Evolutionary conservation across 306 rosid species (phyloP), one percentile per base, ranked within the genome.

Genomic region (Bauhinia variegata): DNA sequence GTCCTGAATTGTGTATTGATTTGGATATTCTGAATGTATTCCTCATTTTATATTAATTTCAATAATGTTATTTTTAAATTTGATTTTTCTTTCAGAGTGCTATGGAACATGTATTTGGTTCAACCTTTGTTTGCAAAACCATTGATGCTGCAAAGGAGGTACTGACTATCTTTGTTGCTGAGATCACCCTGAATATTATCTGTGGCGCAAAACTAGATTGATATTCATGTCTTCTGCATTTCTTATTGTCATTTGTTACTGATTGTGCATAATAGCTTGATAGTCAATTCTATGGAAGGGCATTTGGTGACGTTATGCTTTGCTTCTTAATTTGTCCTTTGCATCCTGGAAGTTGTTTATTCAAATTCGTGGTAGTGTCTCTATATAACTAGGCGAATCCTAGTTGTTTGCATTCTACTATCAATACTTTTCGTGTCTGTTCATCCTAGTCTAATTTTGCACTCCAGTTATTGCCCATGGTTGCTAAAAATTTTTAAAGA

Each of bases 81-180:
- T 60, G 44, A 19, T 19, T 31, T 74, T 67, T 67, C 54, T 75
- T 79, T 68, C 84, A 93, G 98, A 83, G 11, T 60, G 98, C 98
- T 30, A 88, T 93, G 96, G 98, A 93, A 72, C 89, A 74, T 50
- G 85, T 93, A 52, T 93, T 93, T 67, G 98, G 98, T 63, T 89
- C 98, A 68, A 89, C 98, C 62, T 88, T 93, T 70, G 87, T 93
- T 59, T 93, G 98, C 95, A 93, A 88, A 80, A 88, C 73, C 16
- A 70, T 36, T 52, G 84, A 84, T 72, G 95, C 96, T 72, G 98
- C 98, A 34, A 89, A 89, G 87, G 90, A 93, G 96, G 98, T 93
- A 89, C 57, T 56, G 70, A 33, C 28, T 41, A 28, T 63, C 53
- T 64, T 73, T 39, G 53, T 54, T 67, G 65, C 59, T 32, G 61